Conservation (phyloP, 306 rosid species). For the Malus orientalis region DNA sequence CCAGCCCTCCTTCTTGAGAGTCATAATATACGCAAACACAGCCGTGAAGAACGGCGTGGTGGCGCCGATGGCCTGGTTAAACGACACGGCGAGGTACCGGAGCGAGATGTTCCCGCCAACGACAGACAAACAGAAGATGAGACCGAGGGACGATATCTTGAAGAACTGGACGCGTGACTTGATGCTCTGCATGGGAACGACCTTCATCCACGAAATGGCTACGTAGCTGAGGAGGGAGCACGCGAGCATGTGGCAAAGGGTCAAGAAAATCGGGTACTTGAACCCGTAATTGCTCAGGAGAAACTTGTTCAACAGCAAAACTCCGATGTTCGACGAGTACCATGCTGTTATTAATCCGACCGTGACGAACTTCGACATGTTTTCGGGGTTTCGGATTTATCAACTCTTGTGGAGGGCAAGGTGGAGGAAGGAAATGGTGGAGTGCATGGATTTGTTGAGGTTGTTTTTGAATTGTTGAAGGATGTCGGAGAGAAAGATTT, state of each 20-base stretch:
- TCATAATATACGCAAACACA: constrained; percentile 78
- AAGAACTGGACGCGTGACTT: constrained; percentile 77
- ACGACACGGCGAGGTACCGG: constrained; percentile 82
- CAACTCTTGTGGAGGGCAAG: neutral
- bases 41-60: constrained; percentile 97
- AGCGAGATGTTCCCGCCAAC: constrained; percentile 89
- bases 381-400: neutral
- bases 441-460: neutral
- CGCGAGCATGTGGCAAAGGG: constrained; percentile 98
- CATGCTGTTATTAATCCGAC: constrained; percentile 64
- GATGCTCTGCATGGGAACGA: constrained; percentile 87
- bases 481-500: neutral
- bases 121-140: constrained; percentile 81
- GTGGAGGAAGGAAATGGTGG: neutral
- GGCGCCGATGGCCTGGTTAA: constrained; percentile 92
- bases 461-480: neutral
- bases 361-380: constrained; percentile 39
- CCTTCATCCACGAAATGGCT: constrained; percentile 89
- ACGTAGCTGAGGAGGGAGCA: constrained; percentile 83
- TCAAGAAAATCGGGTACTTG: constrained; percentile 92
- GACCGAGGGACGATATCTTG: constrained; percentile 73
- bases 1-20: constrained; percentile 83
- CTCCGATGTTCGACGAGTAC: constrained; percentile 97
- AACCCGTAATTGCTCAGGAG: constrained; percentile 87
- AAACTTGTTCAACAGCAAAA: constrained; percentile 73